These are phyloP conservation scores for Boletus sensibilis DNA, from an alignment of 768 basidiomycete genomes.

Conservation along the genomic window DNA sequence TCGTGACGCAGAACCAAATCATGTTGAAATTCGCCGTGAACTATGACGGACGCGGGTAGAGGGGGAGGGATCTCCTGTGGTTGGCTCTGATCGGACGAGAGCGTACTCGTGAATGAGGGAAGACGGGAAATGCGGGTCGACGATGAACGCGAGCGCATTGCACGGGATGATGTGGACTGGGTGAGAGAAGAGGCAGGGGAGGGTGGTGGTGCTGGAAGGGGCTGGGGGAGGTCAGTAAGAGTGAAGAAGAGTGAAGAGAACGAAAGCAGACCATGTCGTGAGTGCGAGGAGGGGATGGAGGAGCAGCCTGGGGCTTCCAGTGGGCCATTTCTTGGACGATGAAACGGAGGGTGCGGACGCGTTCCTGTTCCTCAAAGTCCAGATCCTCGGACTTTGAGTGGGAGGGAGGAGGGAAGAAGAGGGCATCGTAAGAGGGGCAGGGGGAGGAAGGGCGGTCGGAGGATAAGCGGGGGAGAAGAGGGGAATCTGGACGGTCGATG, in stretches of 20 bases:
- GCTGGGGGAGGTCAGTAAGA: slow-evolving; percentile 9
- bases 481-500: slow-evolving; percentile 31
- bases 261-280: slow-evolving; percentile 13
- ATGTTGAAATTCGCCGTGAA: slow-evolving; percentile 30
- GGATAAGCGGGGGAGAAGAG: slow-evolving; percentile 29
- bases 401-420: slow-evolving; percentile 32
- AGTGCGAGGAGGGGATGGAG: background rate
- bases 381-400: slow-evolving; percentile 4
- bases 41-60: slow-evolving; percentile 31
- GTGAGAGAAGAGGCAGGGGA: slow-evolving; percentile 29
- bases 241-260: background rate
- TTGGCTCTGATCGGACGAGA: slow-evolving; percentile 34
- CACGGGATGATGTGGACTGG: slow-evolving; percentile 27
- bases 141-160: slow-evolving; percentile 31
- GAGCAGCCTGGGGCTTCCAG: slow-evolving; percentile 16
- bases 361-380: slow-evolving; percentile 31
- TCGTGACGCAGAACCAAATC: slow-evolving; percentile 24
- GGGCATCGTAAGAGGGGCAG: slow-evolving; percentile 34
- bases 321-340: slow-evolving; percentile 38
- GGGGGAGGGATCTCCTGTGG: slow-evolving; percentile 27
- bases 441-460: slow-evolving; percentile 25
- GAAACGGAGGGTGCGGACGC: slow-evolving; percentile 35
- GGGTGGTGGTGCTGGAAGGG: slow-evolving; percentile 25
- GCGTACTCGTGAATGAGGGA: slow-evolving; percentile 34
- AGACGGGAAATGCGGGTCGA: slow-evolving; percentile 32